phyloP scores from a whole-genome alignment of 805 yeast species.

The Starmerella ratchasimensis region DNA sequence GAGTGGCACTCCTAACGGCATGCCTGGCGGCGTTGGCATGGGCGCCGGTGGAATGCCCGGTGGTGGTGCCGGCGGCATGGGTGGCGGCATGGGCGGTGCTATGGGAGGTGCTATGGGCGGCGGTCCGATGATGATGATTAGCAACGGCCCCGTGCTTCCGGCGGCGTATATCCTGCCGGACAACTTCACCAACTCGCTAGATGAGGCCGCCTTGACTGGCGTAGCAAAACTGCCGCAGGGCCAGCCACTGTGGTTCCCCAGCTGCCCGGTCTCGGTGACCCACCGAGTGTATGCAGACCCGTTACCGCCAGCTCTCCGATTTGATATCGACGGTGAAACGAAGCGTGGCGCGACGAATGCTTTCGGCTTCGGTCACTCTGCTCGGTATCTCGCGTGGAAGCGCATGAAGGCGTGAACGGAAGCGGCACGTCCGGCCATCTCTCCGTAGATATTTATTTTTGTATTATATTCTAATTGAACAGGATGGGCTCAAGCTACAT shows the following conservation, averaged over 20 bases:
- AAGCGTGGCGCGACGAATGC: constrained; percentile 22
- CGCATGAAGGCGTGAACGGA: no score
- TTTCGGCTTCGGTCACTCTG: constrained; percentile 51
- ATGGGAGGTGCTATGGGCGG: not conserved
- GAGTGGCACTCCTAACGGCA: not conserved
- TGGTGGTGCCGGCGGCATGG: not conserved
- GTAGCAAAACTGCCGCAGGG: constrained; percentile 20
- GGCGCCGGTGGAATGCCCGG: not conserved
- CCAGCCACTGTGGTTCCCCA: constrained; percentile 22
- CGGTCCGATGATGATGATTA: not conserved
- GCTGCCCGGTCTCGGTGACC: constrained; percentile 21
- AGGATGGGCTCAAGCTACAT: not conserved
- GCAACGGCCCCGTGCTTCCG: constrained; percentile 20
- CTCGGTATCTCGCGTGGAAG: constrained; percentile 56
- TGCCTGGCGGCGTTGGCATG: not conserved
- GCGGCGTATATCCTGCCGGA: constrained; percentile 21
- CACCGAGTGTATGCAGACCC: constrained; percentile 20
- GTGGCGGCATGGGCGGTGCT: constrained; percentile 3
- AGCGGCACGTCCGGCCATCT: no score
- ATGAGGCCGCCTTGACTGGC: constrained; percentile 10
- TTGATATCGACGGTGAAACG: constrained; percentile 21
- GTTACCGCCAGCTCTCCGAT: constrained; percentile 15
- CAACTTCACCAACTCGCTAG: constrained; percentile 15
- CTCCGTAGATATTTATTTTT: not conserved
- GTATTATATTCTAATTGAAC: not conserved